Base-by-base conservation (phyloP, 1,284 basidiomycete genomes). In the Sparassis latifolia region DNA sequence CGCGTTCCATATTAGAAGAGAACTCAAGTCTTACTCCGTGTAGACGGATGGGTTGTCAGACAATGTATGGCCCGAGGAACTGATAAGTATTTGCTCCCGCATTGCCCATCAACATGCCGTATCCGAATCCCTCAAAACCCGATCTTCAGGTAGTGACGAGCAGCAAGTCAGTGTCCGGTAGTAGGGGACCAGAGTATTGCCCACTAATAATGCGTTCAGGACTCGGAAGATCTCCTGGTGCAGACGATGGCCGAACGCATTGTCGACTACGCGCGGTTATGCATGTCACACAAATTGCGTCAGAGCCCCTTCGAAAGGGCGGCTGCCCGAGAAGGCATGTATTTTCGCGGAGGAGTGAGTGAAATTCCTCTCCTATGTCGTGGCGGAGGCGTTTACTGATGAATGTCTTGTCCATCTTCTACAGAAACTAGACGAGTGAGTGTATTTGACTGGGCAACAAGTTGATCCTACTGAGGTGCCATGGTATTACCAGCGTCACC, bases 21-120 rank as follows among this genome's bases (percentile, higher is more conserved):
- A 38, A 46, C 7, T 32, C 38, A 39, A n/a, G 45, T 5, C 42
- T 48, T 40, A 42, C 20, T 10, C 45, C 56, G 64, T 47, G 55
- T 69, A 90, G 81, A 94, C 92, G 27, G 92, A 95, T 61, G 92
- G 92, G 1, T 71, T 93, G 44, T 83, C 86, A 35, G 92, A 95
- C 64, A 95, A 95, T 61, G 87, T 94, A 29, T 91, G 86, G 58
- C 75, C 82, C 5, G 67, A 78, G 9, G 88, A 92, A 61, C 75
- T 90, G 53, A 70, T 79, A 35, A 73, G 80, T 33, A 82, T 92
- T 48, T 84, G 84, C 59, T 74, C 79, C 0, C 70, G 89, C 2
- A 77, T 84, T 10, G 73, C 79, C 27, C 76, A 85, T 27, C 64
- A 65, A 40, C 62, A 56, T 44, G 32, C 42, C 7, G 6, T 39